Base-by-base conservation (phyloP, 192 early-diverging fungal species). In the Thoreauomyces humboldtii region DNA sequence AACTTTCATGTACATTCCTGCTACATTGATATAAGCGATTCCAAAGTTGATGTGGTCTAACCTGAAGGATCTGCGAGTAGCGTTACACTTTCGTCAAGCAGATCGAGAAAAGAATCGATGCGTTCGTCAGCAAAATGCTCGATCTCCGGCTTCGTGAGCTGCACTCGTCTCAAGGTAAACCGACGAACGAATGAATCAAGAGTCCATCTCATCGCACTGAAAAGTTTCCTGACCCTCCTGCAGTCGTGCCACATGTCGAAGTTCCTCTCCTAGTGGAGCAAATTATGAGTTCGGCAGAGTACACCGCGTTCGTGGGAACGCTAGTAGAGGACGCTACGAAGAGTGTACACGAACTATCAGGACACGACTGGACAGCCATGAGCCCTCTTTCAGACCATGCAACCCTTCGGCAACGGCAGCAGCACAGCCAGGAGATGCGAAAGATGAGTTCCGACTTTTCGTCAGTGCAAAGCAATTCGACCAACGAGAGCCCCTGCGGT, bases 1-100 rank as follows among this genome's bases (percentile, higher is more conserved):
- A 65, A 70, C 59, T 79, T 79, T 47, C 73, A 79, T 51, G 77
- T 78, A 60, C 37, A n/a, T n/a, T n/a, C n/a, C n/a, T n/a, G n/a
- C n/a, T n/a, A n/a, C n/a, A n/a, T n/a, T n/a, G n/a, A n/a, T n/a
- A n/a, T n/a, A n/a, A n/a, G n/a, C n/a, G n/a, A n/a, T n/a, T n/a
- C n/a, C n/a, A n/a, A n/a, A n/a, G n/a, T n/a, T n/a, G n/a, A n/a
- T n/a, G n/a, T n/a, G n/a, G n/a, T n/a, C n/a, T n/a, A n/a, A n/a
- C n/a, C n/a, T n/a, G n/a, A n/a, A n/a, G n/a, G n/a, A 14, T 53
- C 56, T 12, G 15, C 32, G 1, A 2, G 17, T 56, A 81, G 79
- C 66, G 70, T 64, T 74, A 77, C 63, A 55, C 65, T 4, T 74
- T 77, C 54, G 59, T 81, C 31, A 42, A 46, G 43, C 48, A 73